Evolutionary conservation across 2,329 filamentous ascomycete genomes (phyloP), one percentile per base, ranked within the genome.

Genomic region (Colletotrichum sansevieriae): DNA sequence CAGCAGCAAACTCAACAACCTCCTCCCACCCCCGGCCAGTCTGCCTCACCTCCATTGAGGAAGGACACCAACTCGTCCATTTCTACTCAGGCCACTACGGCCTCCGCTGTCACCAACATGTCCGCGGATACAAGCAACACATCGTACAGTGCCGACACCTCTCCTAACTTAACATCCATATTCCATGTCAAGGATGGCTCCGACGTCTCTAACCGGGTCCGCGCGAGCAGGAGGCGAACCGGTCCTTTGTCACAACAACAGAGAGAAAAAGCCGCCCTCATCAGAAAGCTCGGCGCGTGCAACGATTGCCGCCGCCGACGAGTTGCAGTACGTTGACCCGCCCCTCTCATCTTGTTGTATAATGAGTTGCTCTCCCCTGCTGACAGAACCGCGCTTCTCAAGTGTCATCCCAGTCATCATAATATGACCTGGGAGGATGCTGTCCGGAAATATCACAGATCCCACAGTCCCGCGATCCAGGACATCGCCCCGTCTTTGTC

Each of bases 381-480:
- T 71, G 56, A 71, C 62, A 63, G 63, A 56, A 68, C 20, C 47
- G 58, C 58, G 39, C 47, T 43, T 46, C 33, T 64, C 65, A 80
- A 87, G 87, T 89, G 87, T 74, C 85, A 88, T 72, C 87, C 87
- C 13, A 85, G 83, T 71, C 87, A 89, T 74, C 87, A 88, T 71
- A 85, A 85, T 71, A 85, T 88, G 85, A 87, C 84, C 11, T 89
- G 87, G 86, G 86, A 88, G 74, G 86, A 88, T 70, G 84, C 87
- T 15, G 80, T 85, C 54, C 80, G 78, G 73, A 88, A 87, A 72
- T 88, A 87, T 63, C 78, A 82, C 76, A 82, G 83, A 65, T 83
- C 84, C 46, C 82, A 84, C 64, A 88, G 85, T 72, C 85, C 86
- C 37, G 78, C 76, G 33, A 79, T 85, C 54, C 84, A 84, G 67